These are phyloP conservation scores for Penicillium lividum DNA, from an alignment of 495 filamentous ascomycete species.

Conservation along the genomic window DNA sequence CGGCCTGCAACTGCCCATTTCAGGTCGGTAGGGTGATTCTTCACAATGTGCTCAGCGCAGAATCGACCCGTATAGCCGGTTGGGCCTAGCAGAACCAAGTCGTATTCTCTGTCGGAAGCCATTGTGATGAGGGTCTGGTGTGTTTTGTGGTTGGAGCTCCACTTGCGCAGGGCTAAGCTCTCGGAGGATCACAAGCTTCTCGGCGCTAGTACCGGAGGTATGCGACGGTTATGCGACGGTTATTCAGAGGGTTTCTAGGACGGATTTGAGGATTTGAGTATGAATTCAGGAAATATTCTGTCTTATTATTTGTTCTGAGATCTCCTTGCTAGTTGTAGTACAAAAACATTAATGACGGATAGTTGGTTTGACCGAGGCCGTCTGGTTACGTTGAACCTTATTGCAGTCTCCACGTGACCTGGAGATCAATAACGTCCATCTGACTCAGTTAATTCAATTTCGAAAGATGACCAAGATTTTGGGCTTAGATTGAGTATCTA, in stretches of 20 bases:
- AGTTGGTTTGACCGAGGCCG: slow-evolving; percentile 3
- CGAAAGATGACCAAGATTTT: too few relatives aligned
- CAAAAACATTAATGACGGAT: neutral
- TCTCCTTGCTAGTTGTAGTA: neutral
- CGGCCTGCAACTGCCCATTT: slow-evolving; percentile 92
- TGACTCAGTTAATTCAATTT: neutral
- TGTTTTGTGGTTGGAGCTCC: slow-evolving; percentile 11
- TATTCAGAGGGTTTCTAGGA: neutral
- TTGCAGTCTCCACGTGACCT: neutral
- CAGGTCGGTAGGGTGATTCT: slow-evolving; percentile 70
- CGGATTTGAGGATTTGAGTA: neutral
- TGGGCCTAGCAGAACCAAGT: slow-evolving; percentile 81
- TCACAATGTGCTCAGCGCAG: slow-evolving; percentile 74
- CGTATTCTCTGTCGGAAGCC: slow-evolving; percentile 63
- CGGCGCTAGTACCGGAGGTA: slow-evolving; percentile 2
- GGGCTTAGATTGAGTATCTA: too few relatives aligned
- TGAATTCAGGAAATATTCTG: neutral
- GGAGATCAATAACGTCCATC: neutral
- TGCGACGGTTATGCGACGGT: neutral
- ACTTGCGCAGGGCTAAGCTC: slow-evolving; percentile 9
- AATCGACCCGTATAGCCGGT: slow-evolving; percentile 85
- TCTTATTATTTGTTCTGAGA: neutral
- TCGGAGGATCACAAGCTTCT: slow-evolving; percentile 17
- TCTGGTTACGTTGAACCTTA: neutral
- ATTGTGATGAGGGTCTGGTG: slow-evolving; percentile 23